Evolutionary conservation across 768 basidiomycete species (phyloP).

Genomic region (Russula olivacea): DNA sequence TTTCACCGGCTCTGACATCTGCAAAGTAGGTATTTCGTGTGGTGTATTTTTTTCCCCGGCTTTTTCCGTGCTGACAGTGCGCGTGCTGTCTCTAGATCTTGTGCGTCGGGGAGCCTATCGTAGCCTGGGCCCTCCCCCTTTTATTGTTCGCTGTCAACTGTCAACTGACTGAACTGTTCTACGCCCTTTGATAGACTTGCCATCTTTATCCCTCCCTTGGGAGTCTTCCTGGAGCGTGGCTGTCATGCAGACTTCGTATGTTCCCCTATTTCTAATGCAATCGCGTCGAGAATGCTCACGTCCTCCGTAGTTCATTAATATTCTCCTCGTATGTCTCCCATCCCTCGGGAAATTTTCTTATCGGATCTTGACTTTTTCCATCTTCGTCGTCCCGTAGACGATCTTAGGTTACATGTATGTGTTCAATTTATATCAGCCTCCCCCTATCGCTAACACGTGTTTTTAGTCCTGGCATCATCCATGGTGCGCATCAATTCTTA

Average conservation of each 20-base stretch:
- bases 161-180: too few relatives aligned
- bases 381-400: constrained; percentile 35
- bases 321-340: constrained; percentile 46
- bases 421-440: not conserved
- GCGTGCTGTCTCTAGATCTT: constrained; percentile 39
- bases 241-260: constrained; percentile 70
- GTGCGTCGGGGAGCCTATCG: too few relatives aligned
- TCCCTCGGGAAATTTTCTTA: not conserved
- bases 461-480: constrained; percentile 68
- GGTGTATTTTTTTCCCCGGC: not conserved
- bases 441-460: constrained; percentile 17
- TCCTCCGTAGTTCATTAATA: constrained; percentile 52
- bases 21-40: constrained; percentile 46
- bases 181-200: constrained; percentile 43
- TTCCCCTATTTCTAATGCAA: constrained; percentile 21
- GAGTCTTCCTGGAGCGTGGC: constrained; percentile 85
- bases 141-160: not conserved
- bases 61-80: not conserved
- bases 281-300: not conserved
- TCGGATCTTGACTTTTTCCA: not conserved
- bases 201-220: constrained; percentile 73
- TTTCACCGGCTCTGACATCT: constrained; percentile 67
- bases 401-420: constrained; percentile 72
- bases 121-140: too few relatives aligned
- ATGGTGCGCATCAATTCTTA: constrained; percentile 38